Conservation (phyloP, 176 grass and related monocot genomes). For the Aegilops umbellulata region DNA sequence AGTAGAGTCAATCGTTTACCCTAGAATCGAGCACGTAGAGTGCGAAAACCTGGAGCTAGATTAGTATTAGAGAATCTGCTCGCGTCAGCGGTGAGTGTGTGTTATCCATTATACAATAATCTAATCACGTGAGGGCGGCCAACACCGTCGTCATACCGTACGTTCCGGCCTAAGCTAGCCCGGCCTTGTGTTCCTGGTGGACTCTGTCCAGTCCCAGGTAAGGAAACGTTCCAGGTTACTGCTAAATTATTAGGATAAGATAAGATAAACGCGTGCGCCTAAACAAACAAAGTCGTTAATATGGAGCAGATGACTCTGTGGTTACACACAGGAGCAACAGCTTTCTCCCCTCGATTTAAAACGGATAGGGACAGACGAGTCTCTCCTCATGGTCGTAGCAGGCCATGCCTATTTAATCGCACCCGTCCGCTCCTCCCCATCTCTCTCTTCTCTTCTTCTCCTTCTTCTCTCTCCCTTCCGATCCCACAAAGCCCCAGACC, state of each 20-base stretch:
- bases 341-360: too few relatives aligned
- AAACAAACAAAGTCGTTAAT: not conserved
- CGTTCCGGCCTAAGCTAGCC: too few relatives aligned
- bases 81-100: not conserved
- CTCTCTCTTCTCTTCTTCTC: not conserved
- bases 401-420: conserved; percentile 18
- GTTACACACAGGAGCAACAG: not conserved
- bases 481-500: not conserved
- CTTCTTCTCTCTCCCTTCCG: not conserved
- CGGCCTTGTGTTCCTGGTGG: not conserved
- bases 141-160: too few relatives aligned
- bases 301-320: too few relatives aligned
- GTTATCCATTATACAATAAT: not conserved
- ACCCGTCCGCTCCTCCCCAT: too few relatives aligned
- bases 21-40: not conserved
- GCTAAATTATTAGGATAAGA: not conserved
- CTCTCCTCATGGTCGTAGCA: not conserved
- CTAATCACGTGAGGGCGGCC: not conserved
- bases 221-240: not conserved
- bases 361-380: too few relatives aligned
- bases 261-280: not conserved
- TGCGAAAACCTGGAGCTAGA: too few relatives aligned
- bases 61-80: too few relatives aligned
- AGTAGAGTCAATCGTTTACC: not conserved
- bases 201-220: not conserved